Conservation (phyloP, 2,329 filamentous ascomycete species). For the Elsinoe perseae region DNA sequence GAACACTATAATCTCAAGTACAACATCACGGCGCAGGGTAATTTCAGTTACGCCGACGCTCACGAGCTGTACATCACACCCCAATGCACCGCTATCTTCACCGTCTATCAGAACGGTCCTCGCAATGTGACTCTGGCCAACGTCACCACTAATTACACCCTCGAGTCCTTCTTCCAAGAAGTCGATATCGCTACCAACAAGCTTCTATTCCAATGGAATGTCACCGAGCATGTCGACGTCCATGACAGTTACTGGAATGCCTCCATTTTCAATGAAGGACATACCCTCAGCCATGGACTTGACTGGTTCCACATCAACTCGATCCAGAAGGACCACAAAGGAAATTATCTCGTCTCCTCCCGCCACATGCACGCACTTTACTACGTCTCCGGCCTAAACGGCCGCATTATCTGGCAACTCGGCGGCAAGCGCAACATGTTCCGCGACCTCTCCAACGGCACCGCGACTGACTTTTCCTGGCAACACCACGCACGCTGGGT, state of each 20-base stretch:
- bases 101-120: constrained; percentile 34
- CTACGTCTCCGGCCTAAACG: constrained; percentile 38
- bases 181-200: constrained; percentile 36
- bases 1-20: constrained; percentile 28
- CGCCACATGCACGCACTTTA: constrained; percentile 38
- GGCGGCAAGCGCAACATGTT: constrained; percentile 42
- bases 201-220: constrained; percentile 36
- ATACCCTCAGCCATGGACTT: constrained; percentile 28
- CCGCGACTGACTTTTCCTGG: constrained; percentile 42
- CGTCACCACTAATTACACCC: constrained; percentile 33
- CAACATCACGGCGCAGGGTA: constrained; percentile 27
- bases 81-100: constrained; percentile 37
- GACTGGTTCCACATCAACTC: constrained; percentile 50
- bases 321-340: constrained; percentile 41
- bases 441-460: constrained; percentile 35
- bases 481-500: constrained; percentile 47
- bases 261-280: constrained; percentile 35
- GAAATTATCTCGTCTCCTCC: constrained; percentile 43
- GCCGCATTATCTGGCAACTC: constrained; percentile 45
- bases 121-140: constrained; percentile 26
- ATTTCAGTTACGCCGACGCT: constrained; percentile 34
- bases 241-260: constrained; percentile 24
- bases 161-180: constrained; percentile 40
- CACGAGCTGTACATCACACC: constrained; percentile 39
- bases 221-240: constrained; percentile 30